A percentile compares a stretch with the other conserved stretches of the same genome.
phyloP scores from a whole-genome alignment of 106 monocot species.

The Apostasia shenzhenica region DNA sequence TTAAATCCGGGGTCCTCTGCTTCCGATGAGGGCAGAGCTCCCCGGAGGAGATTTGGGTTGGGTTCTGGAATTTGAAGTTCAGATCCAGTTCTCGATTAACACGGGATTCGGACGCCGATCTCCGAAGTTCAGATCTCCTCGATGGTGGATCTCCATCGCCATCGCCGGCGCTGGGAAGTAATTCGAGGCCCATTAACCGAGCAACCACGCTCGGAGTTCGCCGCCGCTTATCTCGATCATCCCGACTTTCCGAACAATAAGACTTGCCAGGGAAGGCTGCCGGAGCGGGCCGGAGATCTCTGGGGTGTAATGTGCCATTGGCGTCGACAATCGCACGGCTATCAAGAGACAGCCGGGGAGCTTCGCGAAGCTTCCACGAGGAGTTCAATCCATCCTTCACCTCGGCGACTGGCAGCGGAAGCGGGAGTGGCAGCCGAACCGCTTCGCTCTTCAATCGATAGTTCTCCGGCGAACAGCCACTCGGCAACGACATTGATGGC shows the following conservation, averaged over 20 bases:
- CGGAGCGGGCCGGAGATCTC: slow-evolving; percentile 41
- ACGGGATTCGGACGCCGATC: slow-evolving; percentile 81
- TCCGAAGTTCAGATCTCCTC: slow-evolving; percentile 42
- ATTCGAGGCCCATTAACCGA: slow-evolving; percentile 85
- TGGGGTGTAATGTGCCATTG: slow-evolving; percentile 33
- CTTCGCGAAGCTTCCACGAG: slow-evolving; percentile 65
- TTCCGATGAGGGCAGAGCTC: not conserved
- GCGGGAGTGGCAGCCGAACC: not conserved
- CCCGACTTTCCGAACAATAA: slow-evolving; percentile 13
- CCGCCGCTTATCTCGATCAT: slow-evolving; percentile 28
- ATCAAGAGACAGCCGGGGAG: slow-evolving; percentile 89
- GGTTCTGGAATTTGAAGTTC: slow-evolving; percentile 33
- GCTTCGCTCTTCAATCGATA: not conserved
- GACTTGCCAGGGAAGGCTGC: not conserved
- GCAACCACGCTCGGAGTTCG: slow-evolving; percentile 89
- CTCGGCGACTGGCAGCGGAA: slow-evolving; percentile 46
- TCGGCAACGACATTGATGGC: not conserved
- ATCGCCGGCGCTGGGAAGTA: slow-evolving; percentile 26
- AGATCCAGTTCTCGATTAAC: slow-evolving; percentile 34
- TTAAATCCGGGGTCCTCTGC: not conserved
- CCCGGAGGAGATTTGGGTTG: not conserved
- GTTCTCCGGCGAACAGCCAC: slow-evolving; percentile 16
- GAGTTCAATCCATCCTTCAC: slow-evolving; percentile 35
- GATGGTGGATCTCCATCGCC: not conserved
- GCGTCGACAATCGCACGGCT: slow-evolving; percentile 46